phyloP scores from a whole-genome alignment of 768 basidiomycete species.

The Trametes meyenii region DNA sequence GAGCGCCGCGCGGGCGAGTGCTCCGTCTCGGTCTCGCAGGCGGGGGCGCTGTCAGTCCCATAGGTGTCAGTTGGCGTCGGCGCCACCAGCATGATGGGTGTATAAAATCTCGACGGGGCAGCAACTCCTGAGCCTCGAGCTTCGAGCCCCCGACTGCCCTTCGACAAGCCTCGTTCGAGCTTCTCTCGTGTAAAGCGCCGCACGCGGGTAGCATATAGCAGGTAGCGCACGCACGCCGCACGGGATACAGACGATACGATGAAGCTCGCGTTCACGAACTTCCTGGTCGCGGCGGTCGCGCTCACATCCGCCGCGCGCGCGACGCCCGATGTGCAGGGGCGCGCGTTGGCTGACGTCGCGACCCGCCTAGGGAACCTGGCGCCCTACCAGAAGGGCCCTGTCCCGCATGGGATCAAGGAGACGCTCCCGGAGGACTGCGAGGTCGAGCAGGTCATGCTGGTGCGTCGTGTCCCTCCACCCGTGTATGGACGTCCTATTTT shows the following conservation, averaged over 20 bases:
- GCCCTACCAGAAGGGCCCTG: slow-evolving; percentile 40
- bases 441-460: slow-evolving; percentile 44
- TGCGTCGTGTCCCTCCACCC: slow-evolving; percentile 24
- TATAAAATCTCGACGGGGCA: no score
- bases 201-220: no score
- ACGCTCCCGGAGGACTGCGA: slow-evolving; percentile 41
- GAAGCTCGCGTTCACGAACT: slow-evolving; percentile 12
- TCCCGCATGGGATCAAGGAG: slow-evolving; percentile 31
- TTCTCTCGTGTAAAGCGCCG: no score
- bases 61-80: background rate
- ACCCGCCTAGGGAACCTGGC: slow-evolving; percentile 39
- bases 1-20: background rate
- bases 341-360: slow-evolving; percentile 18
- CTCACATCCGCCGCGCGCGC: slow-evolving; percentile 7
- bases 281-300: slow-evolving; percentile 10
- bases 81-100: background rate
- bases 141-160: background rate
- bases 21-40: background rate
- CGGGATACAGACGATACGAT: background rate
- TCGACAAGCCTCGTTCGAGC: background rate
- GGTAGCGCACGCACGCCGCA: background rate
- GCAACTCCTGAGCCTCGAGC: background rate
- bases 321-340: background rate
- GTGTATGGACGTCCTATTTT: no score
- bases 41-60: background rate